Base-by-base conservation (phyloP, 108 stramenopile genomes). In the Skeletonema tropicum region DNA sequence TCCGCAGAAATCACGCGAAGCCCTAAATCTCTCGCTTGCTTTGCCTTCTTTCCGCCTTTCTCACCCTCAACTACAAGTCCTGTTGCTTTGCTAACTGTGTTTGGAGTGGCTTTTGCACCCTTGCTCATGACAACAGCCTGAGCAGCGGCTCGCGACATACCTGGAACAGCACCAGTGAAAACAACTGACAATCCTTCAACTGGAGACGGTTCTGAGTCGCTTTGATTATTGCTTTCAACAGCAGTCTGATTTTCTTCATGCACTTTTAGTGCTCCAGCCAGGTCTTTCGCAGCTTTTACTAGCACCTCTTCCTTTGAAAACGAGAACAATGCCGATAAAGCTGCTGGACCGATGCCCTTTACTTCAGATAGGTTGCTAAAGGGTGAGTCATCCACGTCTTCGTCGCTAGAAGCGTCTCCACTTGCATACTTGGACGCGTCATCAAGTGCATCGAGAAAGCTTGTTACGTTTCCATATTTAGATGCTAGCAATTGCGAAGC, bases 41-140 rank as follows among this genome's bases (percentile, higher is more conserved):
- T 78, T 42, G 89, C 68, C 64, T 95, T 95, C 77, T 91, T 90
- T 2, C 92, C 90, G 9, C 91, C 92, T 55, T 88, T 89, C 19
- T 92, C 87, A 35, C 94, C 94, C 52, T 65, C 84, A 6, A 95
- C 88, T 5, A 95, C 87, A 10, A 95, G 38, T 62, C 85, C 70
- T 9, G 94, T 95, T 3, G 85, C 84, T 69, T 92, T 95, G 64
- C 86, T 90, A 13, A 95, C 73, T 26, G 85, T 87, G 2, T 80
- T 83, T 6, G 94, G 89, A 33, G 91, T 91, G 2, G 85, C 57
- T 48, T 86, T 90, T 9, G 91, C 94, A 36, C 94, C 94, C 26
- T 29, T 60, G 67, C 68, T 76, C 33, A 35, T 90, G 17, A 88
- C 94, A 49, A 70, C 13, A 26, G 76, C 67, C 41, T 92, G 84